A percentile compares a stretch with the other conserved stretches of the same genome.
phyloP scores from a whole-genome alignment of 768 basidiomycete genomes.

The Suillus luteus region DNA sequence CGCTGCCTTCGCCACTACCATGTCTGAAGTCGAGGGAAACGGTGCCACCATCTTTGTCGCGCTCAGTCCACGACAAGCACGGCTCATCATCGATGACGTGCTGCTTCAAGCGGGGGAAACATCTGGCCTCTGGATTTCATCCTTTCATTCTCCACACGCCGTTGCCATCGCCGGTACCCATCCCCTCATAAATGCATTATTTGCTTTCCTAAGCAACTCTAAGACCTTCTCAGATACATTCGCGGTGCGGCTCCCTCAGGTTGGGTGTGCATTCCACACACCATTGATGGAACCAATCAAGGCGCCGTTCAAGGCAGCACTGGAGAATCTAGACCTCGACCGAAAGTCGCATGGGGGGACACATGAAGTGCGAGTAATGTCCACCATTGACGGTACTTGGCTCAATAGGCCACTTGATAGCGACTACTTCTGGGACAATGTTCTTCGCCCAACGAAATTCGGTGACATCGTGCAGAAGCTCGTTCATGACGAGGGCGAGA shows the following conservation, averaged over 20 bases:
- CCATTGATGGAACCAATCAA: conserved; percentile 39
- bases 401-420: conserved; percentile 27
- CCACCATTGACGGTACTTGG: conserved; percentile 36
- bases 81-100: conserved; percentile 35
- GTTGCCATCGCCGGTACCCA: conserved; percentile 36
- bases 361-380: conserved; percentile 33
- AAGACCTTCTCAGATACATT: conserved; percentile 32
- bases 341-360: neutral
- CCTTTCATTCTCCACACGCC: conserved; percentile 40
- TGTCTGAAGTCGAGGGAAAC: conserved; percentile 37
- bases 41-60: conserved; percentile 39
- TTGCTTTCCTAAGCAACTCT: conserved; percentile 27
- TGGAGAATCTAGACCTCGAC: conserved; percentile 7
- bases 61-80: conserved; percentile 34
- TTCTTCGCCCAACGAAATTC: conserved; percentile 38
- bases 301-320: conserved; percentile 29
- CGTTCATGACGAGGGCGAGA: conserved; percentile 29
- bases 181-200: conserved; percentile 35
- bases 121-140: conserved; percentile 36
- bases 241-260: conserved; percentile 26
- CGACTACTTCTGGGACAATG: conserved; percentile 39
- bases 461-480: conserved; percentile 36
- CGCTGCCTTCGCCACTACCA: conserved; percentile 38
- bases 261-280: conserved; percentile 37
- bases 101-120: conserved; percentile 28